Base-by-base conservation (phyloP, 305 asterid species). In the Fraxinus floribunda region DNA sequence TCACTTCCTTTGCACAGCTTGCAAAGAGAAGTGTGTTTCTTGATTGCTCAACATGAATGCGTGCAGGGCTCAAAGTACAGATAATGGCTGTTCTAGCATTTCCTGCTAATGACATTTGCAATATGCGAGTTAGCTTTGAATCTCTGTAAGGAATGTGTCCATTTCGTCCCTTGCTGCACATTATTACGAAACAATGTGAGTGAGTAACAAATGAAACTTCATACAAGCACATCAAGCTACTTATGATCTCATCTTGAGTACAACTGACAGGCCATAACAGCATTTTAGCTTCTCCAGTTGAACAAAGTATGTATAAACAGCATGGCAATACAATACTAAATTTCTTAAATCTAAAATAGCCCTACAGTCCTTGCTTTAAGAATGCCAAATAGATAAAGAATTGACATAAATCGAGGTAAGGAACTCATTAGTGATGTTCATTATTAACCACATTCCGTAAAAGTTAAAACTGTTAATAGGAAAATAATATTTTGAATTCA, bases 11-110 rank as follows among this genome's bases (percentile, higher is more conserved):
- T 7, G 99, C 99, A 87, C 98, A 94, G 87, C 94, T 94, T 18
- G 99, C 99, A 80, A 96, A 96, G 80, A 92, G 91, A 82, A 96
- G 98, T 62, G 99, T 94, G 87, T 96, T 96, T 84, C 99, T 96
- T 4, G 98, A 96, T 85, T 96, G 99, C 90, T 96, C 99, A 38
- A 93, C 95, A 68, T 91, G 98, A 78, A 82, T 88, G 75, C 94
- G 89, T 8, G 98, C 97, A 76, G 99, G 99, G 90, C 97, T 96
- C 97, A 96, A 87, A 5, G 99, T 94, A 84, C 99, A 96, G 76
- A 96, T 96, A 86, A 96, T 91, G 86, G 98, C 97, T 22, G 97
- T 94, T 87, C 93, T 90, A 57, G 97, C 97, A 81, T 96, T 94
- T 36, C 98, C 99, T 46, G 97, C 98, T 87, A 96, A 84, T 13